Percentiles rank a stretch among this genome's conserved stretches.
Conservation (phyloP, 345 rosid genomes). For the Sisymbrium irio region DNA sequence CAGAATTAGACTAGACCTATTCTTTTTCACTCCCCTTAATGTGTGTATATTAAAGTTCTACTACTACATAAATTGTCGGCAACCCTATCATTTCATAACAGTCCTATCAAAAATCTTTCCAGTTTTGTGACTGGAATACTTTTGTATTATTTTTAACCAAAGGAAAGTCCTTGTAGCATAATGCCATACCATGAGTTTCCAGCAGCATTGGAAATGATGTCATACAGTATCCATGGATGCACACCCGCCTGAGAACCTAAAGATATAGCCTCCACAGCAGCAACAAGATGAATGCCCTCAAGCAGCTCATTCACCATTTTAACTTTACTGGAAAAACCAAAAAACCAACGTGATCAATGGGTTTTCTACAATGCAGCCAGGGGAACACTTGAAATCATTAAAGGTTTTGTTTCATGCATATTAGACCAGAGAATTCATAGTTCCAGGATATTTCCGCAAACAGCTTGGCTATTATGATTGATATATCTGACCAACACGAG, state of each 20-base stretch:
- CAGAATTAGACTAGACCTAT: background rate
- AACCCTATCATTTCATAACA: background rate
- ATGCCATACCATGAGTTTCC: constrained; percentile 91
- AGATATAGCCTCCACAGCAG: constrained; percentile 86
- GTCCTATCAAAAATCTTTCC: background rate
- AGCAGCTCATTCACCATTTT: constrained; percentile 82
- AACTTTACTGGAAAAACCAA: constrained; percentile 49
- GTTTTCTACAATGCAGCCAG: background rate
- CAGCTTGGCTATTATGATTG: constrained; percentile 6
- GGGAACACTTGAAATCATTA: constrained; percentile 1
- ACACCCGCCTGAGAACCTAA: constrained; percentile 66
- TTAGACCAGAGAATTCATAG: background rate
- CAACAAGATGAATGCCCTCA: constrained; percentile 83
- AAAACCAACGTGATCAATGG: background rate
- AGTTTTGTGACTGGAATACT: background rate
- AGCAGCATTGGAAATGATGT: constrained; percentile 96
- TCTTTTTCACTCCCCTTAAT: background rate
- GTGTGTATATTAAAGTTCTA: background rate
- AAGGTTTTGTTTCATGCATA: background rate
- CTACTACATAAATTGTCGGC: constrained; percentile 1
- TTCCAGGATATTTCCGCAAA: background rate
- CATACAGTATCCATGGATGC: constrained; percentile 92
- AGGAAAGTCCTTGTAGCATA: constrained; percentile 9
- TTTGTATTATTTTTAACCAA: background rate
- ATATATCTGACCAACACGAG: background rate